Conservation (phyloP, 2,329 filamentous ascomycete species). For the Apiospora sp. region DNA sequence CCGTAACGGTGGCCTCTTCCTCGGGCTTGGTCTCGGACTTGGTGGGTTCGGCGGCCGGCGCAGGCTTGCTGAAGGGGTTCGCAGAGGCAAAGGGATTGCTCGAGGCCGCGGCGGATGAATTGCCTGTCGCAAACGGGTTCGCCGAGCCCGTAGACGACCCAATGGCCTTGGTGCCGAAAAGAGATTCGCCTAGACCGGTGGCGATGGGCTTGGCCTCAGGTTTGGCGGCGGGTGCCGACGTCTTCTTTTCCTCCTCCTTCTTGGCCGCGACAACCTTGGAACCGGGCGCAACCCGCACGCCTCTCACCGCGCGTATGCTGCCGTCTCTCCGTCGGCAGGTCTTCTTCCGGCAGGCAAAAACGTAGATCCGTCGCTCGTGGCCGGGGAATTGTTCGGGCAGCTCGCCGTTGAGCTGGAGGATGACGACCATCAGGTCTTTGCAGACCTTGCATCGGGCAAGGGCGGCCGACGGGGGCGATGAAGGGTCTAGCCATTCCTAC, state of each 20-base stretch:
- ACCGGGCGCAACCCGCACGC: slow-evolving; percentile 59
- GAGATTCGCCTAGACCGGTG: slow-evolving; percentile 66
- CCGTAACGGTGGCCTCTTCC: slow-evolving; percentile 43
- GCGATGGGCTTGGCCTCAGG: slow-evolving; percentile 43
- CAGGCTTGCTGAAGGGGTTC: slow-evolving; percentile 55
- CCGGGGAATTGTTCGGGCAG: slow-evolving; percentile 85
- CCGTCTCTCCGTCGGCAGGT: slow-evolving; percentile 84
- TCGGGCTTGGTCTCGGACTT: slow-evolving; percentile 35
- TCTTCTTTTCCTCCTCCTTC: slow-evolving; percentile 46
- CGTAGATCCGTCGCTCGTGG: slow-evolving; percentile 87
- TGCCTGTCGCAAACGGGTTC: slow-evolving; percentile 69
- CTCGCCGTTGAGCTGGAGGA: slow-evolving; percentile 91
- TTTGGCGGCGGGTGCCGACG: slow-evolving; percentile 43
- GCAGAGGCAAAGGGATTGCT: slow-evolving; percentile 68
- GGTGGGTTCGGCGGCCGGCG: slow-evolving; percentile 32
- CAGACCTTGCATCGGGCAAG: slow-evolving; percentile 89
- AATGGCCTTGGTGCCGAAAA: slow-evolving; percentile 71
- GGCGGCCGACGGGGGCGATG: slow-evolving; percentile 74
- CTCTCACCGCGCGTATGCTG: slow-evolving; percentile 79
- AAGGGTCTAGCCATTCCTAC: slow-evolving; percentile 84
- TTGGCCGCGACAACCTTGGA: slow-evolving; percentile 37
- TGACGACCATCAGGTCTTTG: slow-evolving; percentile 80
- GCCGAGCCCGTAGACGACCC: slow-evolving; percentile 45
- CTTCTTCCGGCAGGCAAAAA: slow-evolving; percentile 82
- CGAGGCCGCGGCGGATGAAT: slow-evolving; percentile 41